These are phyloP conservation scores for Eleusine indica DNA, from an alignment of 176 grass and related monocot species.

Conservation along the genomic window DNA sequence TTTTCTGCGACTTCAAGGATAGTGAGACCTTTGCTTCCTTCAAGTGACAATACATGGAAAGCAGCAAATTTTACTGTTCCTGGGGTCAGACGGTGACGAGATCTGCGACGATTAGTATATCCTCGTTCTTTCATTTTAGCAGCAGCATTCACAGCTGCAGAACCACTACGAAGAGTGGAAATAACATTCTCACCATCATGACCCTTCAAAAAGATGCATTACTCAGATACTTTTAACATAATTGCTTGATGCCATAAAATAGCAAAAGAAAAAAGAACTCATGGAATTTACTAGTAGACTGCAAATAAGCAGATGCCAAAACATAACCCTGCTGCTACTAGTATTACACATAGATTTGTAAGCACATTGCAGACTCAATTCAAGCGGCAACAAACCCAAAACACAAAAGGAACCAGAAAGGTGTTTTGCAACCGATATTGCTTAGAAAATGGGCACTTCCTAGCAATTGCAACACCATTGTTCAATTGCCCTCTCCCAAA, in stretches of 20 bases:
- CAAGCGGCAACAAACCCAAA: too few relatives aligned
- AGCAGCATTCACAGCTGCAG: constrained; percentile 78
- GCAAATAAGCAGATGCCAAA: not conserved
- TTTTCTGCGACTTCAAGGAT: constrained; percentile 96
- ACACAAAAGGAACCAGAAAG: too few relatives aligned
- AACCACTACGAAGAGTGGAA: constrained; percentile 76
- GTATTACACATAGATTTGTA: not conserved
- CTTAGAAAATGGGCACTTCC: too few relatives aligned
- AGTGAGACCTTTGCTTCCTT: constrained; percentile 81
- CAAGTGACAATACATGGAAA: constrained; percentile 96
- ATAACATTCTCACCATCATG: constrained; percentile 62
- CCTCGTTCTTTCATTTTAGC: constrained; percentile 91
- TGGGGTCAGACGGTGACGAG: constrained; percentile 87
- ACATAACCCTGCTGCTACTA: too few relatives aligned
- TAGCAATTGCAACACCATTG: too few relatives aligned
- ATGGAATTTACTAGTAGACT: constrained; percentile 8
- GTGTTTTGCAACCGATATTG: too few relatives aligned
- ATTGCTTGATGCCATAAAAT: not conserved
- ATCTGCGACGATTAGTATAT: constrained; percentile 64
- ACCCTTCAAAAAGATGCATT: constrained; percentile 50
- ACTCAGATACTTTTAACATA: not conserved
- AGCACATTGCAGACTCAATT: too few relatives aligned
- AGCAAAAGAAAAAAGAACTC: constrained; percentile 15
- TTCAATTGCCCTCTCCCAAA: too few relatives aligned
- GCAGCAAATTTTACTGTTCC: constrained; percentile 99